Evolutionary conservation across 805 yeast species (phyloP).

Genomic region (Clavispora phyllophila): DNA sequence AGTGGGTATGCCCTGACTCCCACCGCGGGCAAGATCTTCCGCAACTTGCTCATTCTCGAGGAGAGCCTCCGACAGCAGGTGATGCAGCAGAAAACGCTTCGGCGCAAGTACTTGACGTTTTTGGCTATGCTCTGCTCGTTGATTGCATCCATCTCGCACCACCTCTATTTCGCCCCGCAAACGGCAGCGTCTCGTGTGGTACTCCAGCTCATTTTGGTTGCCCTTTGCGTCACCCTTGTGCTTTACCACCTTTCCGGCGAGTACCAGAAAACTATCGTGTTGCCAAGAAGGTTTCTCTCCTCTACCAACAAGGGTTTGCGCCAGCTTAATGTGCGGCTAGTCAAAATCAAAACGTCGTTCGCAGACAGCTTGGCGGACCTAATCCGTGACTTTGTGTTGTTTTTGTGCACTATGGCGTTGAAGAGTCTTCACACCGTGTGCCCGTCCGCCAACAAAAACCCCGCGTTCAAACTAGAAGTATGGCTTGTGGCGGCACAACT

Average conservation of each 20-base stretch:
- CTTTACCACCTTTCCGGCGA: slow-evolving; percentile 86
- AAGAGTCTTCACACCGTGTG: slow-evolving; percentile 29
- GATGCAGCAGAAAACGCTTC: slow-evolving; percentile 58
- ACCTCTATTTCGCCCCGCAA: slow-evolving; percentile 27
- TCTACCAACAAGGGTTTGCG: slow-evolving; percentile 88
- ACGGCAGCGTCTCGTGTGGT: slow-evolving; percentile 25
- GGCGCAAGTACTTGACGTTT: slow-evolving; percentile 59
- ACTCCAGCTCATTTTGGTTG: slow-evolving; percentile 54
- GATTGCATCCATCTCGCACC: slow-evolving; percentile 37
- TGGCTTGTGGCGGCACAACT: slow-evolving; percentile 37
- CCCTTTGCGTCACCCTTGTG: slow-evolving; percentile 60
- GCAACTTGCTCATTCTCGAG: slow-evolving; percentile 79
- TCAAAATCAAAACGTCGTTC: slow-evolving; percentile 47
- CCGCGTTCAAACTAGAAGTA: slow-evolving; percentile 30
- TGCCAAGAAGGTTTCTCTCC: slow-evolving; percentile 72
- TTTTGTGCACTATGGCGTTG: slow-evolving; percentile 25
- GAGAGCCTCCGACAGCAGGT: slow-evolving; percentile 82
- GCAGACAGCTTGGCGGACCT: slow-evolving; percentile 30
- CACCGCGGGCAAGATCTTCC: slow-evolving; percentile 67
- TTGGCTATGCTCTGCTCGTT: slow-evolving; percentile 34
- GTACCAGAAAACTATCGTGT: slow-evolving; percentile 76
- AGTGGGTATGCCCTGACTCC: slow-evolving; percentile 24
- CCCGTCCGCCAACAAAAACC: slow-evolving; percentile 28
- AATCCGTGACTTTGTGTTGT: slow-evolving; percentile 32
- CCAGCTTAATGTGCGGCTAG: slow-evolving; percentile 73